Conservation (phyloP, 2,329 filamentous ascomycete genomes). For the Neocatenulostroma microsporum region DNA sequence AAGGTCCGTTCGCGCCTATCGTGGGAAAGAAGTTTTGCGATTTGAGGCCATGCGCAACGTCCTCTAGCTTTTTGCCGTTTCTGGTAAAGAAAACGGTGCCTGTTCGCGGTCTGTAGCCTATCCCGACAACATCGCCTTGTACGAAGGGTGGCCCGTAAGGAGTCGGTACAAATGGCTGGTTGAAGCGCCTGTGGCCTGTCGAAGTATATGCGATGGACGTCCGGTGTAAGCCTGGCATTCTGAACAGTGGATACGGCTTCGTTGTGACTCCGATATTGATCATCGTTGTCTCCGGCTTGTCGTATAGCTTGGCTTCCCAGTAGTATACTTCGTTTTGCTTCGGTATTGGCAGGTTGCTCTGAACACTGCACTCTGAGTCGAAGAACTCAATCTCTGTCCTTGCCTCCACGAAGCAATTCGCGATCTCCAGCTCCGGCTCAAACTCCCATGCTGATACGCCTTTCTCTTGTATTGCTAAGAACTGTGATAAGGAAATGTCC, state of each 20-base stretch:
- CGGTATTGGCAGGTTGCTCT: slow-evolving; percentile 91
- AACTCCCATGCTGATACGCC: slow-evolving; percentile 99
- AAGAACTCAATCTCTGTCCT: slow-evolving; percentile 98
- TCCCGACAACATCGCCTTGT: slow-evolving; percentile 91
- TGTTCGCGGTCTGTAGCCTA: slow-evolving; percentile 88
- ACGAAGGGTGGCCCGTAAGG: slow-evolving; percentile 76
- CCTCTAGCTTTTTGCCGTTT: slow-evolving; percentile 94
- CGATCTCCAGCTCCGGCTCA: slow-evolving; percentile 96
- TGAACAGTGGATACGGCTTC: slow-evolving; percentile 92
- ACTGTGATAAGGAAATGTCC: slow-evolving; percentile 95
- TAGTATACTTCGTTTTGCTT: slow-evolving; percentile 99
- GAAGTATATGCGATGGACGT: slow-evolving; percentile 88
- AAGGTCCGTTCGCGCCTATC: slow-evolving; percentile 90
- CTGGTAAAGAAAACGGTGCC: slow-evolving; percentile 97
- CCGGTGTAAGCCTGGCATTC: slow-evolving; percentile 89
- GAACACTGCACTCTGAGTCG: slow-evolving; percentile 93
- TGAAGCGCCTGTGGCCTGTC: slow-evolving; percentile 75
- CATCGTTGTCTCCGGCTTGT: slow-evolving; percentile 82
- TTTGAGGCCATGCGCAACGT: slow-evolving; percentile 87
- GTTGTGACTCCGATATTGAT: slow-evolving; percentile 91
- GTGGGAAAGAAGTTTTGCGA: slow-evolving; percentile 96
- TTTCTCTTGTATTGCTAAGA: slow-evolving; percentile 97
- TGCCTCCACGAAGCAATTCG: slow-evolving; percentile 95
- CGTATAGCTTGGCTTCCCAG: slow-evolving; percentile 98
- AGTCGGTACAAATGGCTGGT: slow-evolving; percentile 78